Evolutionary conservation across 805 yeast genomes (phyloP), one percentile per base, ranked within the genome.

Genomic region (Tetrapisispora pingtungensis): DNA sequence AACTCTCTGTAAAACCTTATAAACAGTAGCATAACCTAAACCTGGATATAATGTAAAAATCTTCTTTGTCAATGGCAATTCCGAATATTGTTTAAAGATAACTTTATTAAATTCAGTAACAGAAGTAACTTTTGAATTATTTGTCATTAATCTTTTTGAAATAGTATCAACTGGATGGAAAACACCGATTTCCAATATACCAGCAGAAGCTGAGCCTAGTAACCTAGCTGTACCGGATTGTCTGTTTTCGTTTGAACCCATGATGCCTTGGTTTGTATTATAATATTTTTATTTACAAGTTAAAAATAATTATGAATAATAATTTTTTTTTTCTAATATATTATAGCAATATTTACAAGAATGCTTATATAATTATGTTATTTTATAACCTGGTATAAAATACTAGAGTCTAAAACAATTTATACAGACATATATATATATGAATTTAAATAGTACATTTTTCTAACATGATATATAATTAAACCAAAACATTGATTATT

Each of bases 111-210:
- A 74, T 64, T 85, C 84, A 31, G 77, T 48, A 13, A 74, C 57
- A 33, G 77, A 72, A 34, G 83, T 63, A 52, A 90, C 77, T 61
- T 70, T 80, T 42, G 85, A 77, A 53, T 77, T 80, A 69, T 84
- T 84, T 31, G 87, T 78, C 94, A 84, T 84, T 64, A 84, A 75
- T 73, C 99, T 83, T 73, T 93, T 93, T 53, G 98, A 88, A 61
- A 88, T 84, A 42, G 99, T 93, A 69, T 93, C 99, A 32, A 93
- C 96, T 18, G 99, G 99, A 68, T 93, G 99, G 79, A 93, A 93
- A 34, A 93, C 94, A 45, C 84, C 95, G 55, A 93, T 84, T 69
- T 93, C 99, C 59, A 94, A 78, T 62, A 93, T 85, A 57, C 98
- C 99, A 35, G 99, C 98, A 18, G 95, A 75, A 15, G 97, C 98